These are phyloP conservation scores for Senecio squalidus DNA, from an alignment of 140 eudicot genomes.

Conservation along the genomic window DNA sequence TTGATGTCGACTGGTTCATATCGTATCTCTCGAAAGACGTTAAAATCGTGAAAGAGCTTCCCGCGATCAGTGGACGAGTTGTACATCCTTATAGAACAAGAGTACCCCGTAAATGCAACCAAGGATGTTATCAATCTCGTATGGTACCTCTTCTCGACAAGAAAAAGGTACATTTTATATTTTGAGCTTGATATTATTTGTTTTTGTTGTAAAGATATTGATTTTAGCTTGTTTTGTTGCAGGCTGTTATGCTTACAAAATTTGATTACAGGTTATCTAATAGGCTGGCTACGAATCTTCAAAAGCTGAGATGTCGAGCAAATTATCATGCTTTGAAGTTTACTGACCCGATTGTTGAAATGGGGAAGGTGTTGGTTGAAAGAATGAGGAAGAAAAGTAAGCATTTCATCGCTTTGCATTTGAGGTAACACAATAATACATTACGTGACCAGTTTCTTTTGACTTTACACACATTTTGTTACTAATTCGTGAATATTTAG, in stretches of 20 bases:
- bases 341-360: slow-evolving; percentile 55
- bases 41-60: slow-evolving; percentile 42
- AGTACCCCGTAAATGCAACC: slow-evolving; percentile 59
- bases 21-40: slow-evolving; percentile 49
- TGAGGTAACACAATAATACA: slow-evolving; percentile 66
- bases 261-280: slow-evolving; percentile 80
- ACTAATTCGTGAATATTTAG: slow-evolving; percentile 17
- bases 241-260: slow-evolving; percentile 75
- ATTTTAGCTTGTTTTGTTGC: slow-evolving; percentile 15
- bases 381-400: slow-evolving; percentile 78
- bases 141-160: slow-evolving; percentile 49
- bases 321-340: slow-evolving; percentile 79
- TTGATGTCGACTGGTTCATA: slow-evolving; percentile 55
- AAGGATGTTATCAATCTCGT: slow-evolving; percentile 45
- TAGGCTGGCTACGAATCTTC: slow-evolving; percentile 51
- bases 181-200: not conserved
- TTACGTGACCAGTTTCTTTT: not conserved
- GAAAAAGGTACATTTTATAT: slow-evolving; percentile 34
- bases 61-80: slow-evolving; percentile 30
- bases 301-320: slow-evolving; percentile 78
- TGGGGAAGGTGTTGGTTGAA: slow-evolving; percentile 61
- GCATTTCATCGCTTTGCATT: slow-evolving; percentile 62
- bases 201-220: not conserved
- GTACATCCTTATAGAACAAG: slow-evolving; percentile 39
- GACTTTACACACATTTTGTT: not conserved